Evolutionary conservation across 805 yeast species (phyloP), one percentile per base, ranked within the genome.

Genomic region (Zygosaccharomyces rouxii): DNA sequence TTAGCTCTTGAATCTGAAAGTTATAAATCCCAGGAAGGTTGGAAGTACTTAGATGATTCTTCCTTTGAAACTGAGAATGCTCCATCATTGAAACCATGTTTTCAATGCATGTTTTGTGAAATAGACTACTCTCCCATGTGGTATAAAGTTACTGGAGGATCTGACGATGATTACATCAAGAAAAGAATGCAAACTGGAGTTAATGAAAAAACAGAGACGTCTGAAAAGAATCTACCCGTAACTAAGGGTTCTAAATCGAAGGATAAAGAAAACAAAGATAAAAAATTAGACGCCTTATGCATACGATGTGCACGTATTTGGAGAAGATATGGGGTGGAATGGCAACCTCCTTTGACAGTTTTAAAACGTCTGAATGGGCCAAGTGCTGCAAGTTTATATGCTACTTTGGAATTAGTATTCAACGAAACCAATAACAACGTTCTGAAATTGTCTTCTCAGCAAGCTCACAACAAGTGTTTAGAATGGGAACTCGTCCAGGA

Each of bases 251-350:
- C 38, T 31, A 28, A 11, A n/a, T 14, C 31, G 25, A n/a, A 42
- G 39, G 14, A 26, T 7, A 14, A 49, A 10, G 28, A 46, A 5
- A 19, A 22, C 5, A 28, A 56, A 0, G 56, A 60, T 7, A 60
- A 69, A 5, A 58, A 69, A 1, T 68, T 80, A 1, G 66, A 72
- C 13, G 97, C 89, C 0, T 69, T 92, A 11, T 92, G 99, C 64
- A 68, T 76, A 25, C 73, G 98, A 46, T 92, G 99, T 71, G 96
- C 97, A 0, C 75, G 86, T 49, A 62, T 94, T 25, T 92, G 98
- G 98, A 76, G 96, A 64, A 71, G 95, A 35, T 92, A 92, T 65
- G 97, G 89, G 0, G 82, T 87, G 0, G 74, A 72, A 7, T 94
- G 98, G 98, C 88, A 83, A 55, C 81, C 80, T 29, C 96, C 96